Base-by-base conservation (phyloP, 306 rosid species). In the Mucuna pruriens region DNA sequence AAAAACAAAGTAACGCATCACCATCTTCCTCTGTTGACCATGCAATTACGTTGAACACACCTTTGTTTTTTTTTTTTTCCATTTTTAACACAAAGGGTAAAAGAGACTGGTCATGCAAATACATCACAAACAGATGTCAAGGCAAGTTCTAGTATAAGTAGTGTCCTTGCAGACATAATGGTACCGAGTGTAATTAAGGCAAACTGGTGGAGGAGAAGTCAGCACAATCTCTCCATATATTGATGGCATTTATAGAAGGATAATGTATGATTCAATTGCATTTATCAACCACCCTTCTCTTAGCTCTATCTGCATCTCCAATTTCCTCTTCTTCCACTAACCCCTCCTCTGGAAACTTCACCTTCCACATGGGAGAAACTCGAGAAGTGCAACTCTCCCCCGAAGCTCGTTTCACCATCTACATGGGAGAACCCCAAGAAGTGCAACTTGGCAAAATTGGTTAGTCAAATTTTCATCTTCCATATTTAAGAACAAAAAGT, bases 341-440 rank as follows among this genome's bases (percentile, higher is more conserved):
- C 33, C 71, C 20, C 33, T 38, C 70, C 16, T 75, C 79, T 83
- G 10, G 77, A 65, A 68, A 23, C 68, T 57, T 68, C 48, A 67
- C 7, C 38, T 48, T 77, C 15, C 19, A 52, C 61, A 83, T 83
- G 86, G 65, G 48, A 62, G 55, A 72, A n/a, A 78, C 80, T 78
- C 80, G 34, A 71, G 57, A 63, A 72, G 26, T 63, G 34, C 83
- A 52, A 45, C 76, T 63, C 52, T 4, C 66, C 57, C 69, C 48
- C 45, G 11, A 79, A 74, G 15, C 52, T 66, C 12, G 2, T 23
- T 61, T 82, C 44, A 66, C 22, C 66, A 78, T 81, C 4, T 23
- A 74, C 49, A 69, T 83, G 86, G 83, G 75, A 69, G 77, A 83
- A 46, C 48, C 76, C 69, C 83, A 57, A 75, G 74, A 70, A 83